Conservation (phyloP, 2,329 filamentous ascomycete genomes). For the Albophoma yamanashiensis region DNA sequence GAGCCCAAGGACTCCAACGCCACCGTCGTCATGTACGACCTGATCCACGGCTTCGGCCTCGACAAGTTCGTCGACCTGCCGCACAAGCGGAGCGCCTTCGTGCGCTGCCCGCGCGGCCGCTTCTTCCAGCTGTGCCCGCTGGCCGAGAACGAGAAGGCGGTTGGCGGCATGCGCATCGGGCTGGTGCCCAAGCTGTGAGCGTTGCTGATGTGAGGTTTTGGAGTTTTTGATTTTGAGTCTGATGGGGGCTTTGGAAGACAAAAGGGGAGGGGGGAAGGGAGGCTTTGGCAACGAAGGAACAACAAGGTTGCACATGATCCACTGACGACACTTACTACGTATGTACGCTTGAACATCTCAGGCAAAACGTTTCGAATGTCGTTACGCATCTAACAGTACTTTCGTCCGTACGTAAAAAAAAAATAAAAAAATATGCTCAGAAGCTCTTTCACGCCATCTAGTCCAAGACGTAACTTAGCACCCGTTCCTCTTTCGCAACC, state of each 20-base stretch:
- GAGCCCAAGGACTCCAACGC: constrained; percentile 64
- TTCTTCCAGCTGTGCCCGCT: constrained; percentile 61
- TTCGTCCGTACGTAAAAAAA: neutral
- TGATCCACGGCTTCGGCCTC: constrained; percentile 61
- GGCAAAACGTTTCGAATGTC: neutral
- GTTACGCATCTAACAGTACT: neutral
- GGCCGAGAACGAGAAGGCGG: constrained; percentile 42
- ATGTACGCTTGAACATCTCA: neutral
- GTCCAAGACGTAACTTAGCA: neutral
- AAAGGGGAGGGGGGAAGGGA: neutral
- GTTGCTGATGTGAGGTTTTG: neutral
- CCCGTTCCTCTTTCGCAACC: neutral
- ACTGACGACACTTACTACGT: too few species aligned
- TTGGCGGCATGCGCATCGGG: constrained; percentile 42
- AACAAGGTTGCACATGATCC: too few species aligned
- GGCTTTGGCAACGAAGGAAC: neutral
- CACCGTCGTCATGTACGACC: constrained; percentile 63
- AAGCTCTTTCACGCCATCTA: neutral
- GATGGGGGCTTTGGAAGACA: neutral
- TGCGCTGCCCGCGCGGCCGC: constrained; percentile 52
- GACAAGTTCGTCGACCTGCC: constrained; percentile 64
- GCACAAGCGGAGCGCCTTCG: constrained; percentile 59
- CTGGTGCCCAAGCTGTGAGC: constrained; percentile 42
- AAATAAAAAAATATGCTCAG: neutral
- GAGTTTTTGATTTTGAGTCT: too few species aligned